phyloP scores from a whole-genome alignment of 1,139 yeast genomes.

The Pichia sp. region DNA sequence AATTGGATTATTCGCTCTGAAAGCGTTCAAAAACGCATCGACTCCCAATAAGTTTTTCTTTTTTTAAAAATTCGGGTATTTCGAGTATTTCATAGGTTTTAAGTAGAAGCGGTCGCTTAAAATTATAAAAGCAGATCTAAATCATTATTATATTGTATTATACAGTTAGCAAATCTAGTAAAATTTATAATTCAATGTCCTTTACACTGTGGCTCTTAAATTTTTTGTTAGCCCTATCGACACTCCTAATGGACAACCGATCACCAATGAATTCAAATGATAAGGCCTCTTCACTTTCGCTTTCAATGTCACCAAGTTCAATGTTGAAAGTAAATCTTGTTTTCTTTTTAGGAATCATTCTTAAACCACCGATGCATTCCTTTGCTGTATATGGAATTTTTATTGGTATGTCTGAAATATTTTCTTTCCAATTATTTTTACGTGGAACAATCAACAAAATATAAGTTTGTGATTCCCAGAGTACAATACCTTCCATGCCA shows the following conservation, averaged over 20 bases:
- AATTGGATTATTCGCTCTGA: too few species aligned
- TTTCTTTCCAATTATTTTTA: constrained; percentile 33
- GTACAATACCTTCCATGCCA: constrained; percentile 71
- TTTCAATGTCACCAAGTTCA: constrained; percentile 16
- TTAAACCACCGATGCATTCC: constrained; percentile 29
- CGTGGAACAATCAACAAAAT: constrained; percentile 60
- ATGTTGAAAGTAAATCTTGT: constrained; percentile 24
- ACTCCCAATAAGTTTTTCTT: too few species aligned
- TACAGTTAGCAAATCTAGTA: too few species aligned
- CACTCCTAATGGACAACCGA: constrained; percentile 66
- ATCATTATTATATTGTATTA: too few species aligned
- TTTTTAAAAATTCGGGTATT: too few species aligned
- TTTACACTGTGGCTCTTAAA: constrained; percentile 61
- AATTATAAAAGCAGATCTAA: too few species aligned
- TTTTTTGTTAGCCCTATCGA: constrained; percentile 80
- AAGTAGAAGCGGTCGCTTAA: too few species aligned
- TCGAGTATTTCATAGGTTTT: too few species aligned
- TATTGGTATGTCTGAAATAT: constrained; percentile 23
- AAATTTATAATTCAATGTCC: constrained; percentile 19
- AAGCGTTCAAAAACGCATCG: too few species aligned
- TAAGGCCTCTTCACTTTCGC: constrained; percentile 29
- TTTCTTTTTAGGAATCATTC: constrained; percentile 26
- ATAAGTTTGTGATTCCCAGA: constrained; percentile 80
- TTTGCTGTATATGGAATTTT: constrained; percentile 18
- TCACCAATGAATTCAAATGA: constrained; percentile 74